These are phyloP conservation scores for Dissoconium aciculare DNA, from an alignment of 2,329 filamentous ascomycete genomes.

Conservation along the genomic window DNA sequence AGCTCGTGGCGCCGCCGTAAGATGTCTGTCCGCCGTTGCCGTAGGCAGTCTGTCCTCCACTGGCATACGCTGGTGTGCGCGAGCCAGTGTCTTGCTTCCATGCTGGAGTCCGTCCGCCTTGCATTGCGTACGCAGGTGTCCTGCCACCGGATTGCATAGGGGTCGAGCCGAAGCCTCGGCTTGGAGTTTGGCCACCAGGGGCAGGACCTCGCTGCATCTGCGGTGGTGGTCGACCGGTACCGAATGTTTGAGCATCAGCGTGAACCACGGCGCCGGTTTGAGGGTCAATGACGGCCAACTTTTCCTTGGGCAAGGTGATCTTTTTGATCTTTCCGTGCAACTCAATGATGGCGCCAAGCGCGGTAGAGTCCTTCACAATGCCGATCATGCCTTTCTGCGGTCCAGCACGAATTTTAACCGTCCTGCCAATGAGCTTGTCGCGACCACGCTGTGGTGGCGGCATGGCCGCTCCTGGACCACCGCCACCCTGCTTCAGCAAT, in stretches of 20 bases:
- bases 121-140: slow-evolving; percentile 47
- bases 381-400: slow-evolving; percentile 85
- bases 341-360: slow-evolving; percentile 74
- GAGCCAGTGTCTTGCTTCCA: slow-evolving; percentile 38
- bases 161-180: slow-evolving; percentile 41
- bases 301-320: slow-evolving; percentile 66
- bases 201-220: slow-evolving; percentile 8
- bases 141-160: slow-evolving; percentile 46
- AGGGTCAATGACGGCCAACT: slow-evolving; percentile 69
- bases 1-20: slow-evolving; percentile 32
- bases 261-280: slow-evolving; percentile 66
- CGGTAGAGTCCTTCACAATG: slow-evolving; percentile 89
- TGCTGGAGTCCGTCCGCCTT: slow-evolving; percentile 44
- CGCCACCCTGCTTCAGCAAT: slow-evolving; percentile 49
- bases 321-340: slow-evolving; percentile 90
- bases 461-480: slow-evolving; percentile 41
- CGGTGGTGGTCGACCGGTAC: slow-evolving; percentile 9
- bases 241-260: slow-evolving; percentile 31
- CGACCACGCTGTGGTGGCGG: slow-evolving; percentile 62
- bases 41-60: slow-evolving; percentile 30
- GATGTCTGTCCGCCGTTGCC: slow-evolving; percentile 30
- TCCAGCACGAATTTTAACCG: slow-evolving; percentile 73
- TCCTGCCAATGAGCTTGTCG: slow-evolving; percentile 78
- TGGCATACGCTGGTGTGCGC: slow-evolving; percentile 32
- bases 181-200: slow-evolving; percentile 46